These are phyloP conservation scores for Apiotrichum montevideense DNA, from an alignment of 1,284 basidiomycete genomes.

Conservation along the genomic window DNA sequence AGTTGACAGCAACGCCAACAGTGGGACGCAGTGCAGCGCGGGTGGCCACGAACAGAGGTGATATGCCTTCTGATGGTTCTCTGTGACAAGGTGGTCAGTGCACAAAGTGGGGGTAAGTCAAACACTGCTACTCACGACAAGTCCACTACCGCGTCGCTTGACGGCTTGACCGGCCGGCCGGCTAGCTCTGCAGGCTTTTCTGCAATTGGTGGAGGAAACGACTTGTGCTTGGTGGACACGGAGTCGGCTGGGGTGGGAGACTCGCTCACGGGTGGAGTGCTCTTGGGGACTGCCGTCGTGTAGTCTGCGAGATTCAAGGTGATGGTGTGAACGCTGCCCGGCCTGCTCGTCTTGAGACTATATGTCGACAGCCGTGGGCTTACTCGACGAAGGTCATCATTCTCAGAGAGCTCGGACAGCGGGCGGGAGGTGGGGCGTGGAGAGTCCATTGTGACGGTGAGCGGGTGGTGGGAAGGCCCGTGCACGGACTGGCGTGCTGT, in stretches of 20 bases:
- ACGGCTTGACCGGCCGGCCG: neutral
- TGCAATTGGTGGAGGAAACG: neutral
- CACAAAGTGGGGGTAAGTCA: neutral
- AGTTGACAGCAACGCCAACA: neutral
- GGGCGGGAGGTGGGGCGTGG: slow-evolving; percentile 8
- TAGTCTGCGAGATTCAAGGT: slow-evolving; percentile 42
- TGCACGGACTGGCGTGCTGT: neutral
- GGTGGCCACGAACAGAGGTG: slow-evolving; percentile 22
- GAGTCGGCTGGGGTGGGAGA: neutral
- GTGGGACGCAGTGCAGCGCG: slow-evolving; percentile 28
- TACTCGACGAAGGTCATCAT: slow-evolving; percentile 14
- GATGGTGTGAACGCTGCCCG: slow-evolving; percentile 36
- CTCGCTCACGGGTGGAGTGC: neutral
- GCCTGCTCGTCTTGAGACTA: slow-evolving; percentile 19
- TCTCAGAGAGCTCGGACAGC: slow-evolving; percentile 20
- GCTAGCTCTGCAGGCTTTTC: slow-evolving; percentile 6
- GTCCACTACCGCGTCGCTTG: slow-evolving; percentile 7
- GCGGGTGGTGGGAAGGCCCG: neutral
- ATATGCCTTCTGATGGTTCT: slow-evolving; percentile 15
- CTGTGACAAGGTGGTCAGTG: slow-evolving; percentile 5
- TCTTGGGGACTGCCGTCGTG: neutral
- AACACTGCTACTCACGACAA: slow-evolving; percentile 9
- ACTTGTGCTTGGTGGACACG: slow-evolving; percentile 6
- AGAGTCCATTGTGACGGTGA: slow-evolving; percentile 6
- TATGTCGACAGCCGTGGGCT: slow-evolving; percentile 17